Evolutionary conservation across 2,329 filamentous ascomycete species (phyloP).

Genomic region (Diaporthe velutina): DNA sequence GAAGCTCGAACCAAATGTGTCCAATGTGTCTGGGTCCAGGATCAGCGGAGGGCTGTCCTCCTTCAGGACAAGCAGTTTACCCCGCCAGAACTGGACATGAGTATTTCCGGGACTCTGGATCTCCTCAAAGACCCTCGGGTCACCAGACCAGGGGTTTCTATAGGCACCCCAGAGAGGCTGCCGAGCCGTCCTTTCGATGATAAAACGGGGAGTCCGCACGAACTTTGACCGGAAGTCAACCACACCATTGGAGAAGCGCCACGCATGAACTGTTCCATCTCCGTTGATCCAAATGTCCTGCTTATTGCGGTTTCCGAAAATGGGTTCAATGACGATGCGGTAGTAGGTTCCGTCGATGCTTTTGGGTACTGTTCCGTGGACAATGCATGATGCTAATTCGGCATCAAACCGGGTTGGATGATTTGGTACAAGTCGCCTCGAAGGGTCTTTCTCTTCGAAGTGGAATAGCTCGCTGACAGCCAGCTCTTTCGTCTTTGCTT

Average conservation of each 20-base stretch:
- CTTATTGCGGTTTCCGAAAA: background rate
- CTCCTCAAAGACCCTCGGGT: background rate
- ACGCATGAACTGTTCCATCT: background rate
- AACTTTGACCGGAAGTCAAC: slow-evolving; percentile 1
- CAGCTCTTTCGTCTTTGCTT: background rate
- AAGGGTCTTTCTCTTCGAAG: background rate
- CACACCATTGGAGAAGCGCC: slow-evolving; percentile 6
- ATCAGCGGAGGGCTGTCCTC: slow-evolving; percentile 2
- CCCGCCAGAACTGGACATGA: background rate
- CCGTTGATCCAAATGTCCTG: slow-evolving; percentile 6
- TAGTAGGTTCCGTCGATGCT: slow-evolving; percentile 12
- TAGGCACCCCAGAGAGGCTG: background rate
- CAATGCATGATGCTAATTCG: background rate
- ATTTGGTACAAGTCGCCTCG: background rate
- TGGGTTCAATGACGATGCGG: background rate
- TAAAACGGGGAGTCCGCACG: background rate
- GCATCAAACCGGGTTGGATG: slow-evolving; percentile 1
- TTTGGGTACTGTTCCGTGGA: background rate
- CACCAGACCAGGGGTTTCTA: background rate
- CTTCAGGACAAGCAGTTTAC: background rate
- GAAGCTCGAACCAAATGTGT: background rate
- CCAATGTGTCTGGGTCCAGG: background rate
- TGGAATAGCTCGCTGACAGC: background rate
- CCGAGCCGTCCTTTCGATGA: slow-evolving; percentile 6
- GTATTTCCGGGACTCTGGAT: background rate